phyloP scores from a whole-genome alignment of 164 flowering plant species.

The Hamamelis virginiana region DNA sequence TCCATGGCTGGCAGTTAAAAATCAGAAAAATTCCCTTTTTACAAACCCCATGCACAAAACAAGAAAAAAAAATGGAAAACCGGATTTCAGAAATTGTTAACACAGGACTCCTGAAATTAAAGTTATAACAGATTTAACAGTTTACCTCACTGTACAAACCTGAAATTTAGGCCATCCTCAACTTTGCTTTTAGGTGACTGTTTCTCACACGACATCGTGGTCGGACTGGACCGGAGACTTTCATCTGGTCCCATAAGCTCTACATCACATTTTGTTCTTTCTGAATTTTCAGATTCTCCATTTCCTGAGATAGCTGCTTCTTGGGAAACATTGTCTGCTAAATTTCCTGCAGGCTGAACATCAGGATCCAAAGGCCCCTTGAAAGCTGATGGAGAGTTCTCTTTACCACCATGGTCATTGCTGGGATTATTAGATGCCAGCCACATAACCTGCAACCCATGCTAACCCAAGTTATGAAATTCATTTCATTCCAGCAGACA shows the following conservation, averaged over 20 bases:
- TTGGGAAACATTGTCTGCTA: slow-evolving; percentile 18
- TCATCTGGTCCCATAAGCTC: slow-evolving; percentile 24
- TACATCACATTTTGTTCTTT: slow-evolving; percentile 14
- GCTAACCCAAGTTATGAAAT: no score
- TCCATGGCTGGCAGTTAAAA: slow-evolving; percentile 16
- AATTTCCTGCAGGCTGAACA: slow-evolving; percentile 26
- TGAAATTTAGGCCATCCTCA: slow-evolving; percentile 28
- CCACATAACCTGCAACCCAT: slow-evolving; percentile 80
- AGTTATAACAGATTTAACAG: slow-evolving; percentile 14
- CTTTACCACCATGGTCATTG: slow-evolving; percentile 28
- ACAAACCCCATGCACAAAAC: slow-evolving; percentile 19
- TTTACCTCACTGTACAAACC: slow-evolving; percentile 54
- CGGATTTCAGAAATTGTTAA: slow-evolving; percentile 15
- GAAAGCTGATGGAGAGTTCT: slow-evolving; percentile 29
- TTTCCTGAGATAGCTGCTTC: slow-evolving; percentile 24
- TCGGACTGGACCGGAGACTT: slow-evolving; percentile 20
- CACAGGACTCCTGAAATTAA: slow-evolving; percentile 16
- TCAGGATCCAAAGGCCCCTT: slow-evolving; percentile 26
- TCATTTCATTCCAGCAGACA: no score
- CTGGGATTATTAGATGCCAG: slow-evolving; percentile 34
- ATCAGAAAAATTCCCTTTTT: slow-evolving; percentile 16
- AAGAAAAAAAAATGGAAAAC: slow-evolving; percentile 18
- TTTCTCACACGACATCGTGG: slow-evolving; percentile 18
- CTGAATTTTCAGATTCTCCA: slow-evolving; percentile 27
- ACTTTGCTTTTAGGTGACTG: slow-evolving; percentile 25